These are phyloP conservation scores for Eimeria falciformis DNA, from an alignment of 169 alveolate species.

Conservation along the genomic window DNA sequence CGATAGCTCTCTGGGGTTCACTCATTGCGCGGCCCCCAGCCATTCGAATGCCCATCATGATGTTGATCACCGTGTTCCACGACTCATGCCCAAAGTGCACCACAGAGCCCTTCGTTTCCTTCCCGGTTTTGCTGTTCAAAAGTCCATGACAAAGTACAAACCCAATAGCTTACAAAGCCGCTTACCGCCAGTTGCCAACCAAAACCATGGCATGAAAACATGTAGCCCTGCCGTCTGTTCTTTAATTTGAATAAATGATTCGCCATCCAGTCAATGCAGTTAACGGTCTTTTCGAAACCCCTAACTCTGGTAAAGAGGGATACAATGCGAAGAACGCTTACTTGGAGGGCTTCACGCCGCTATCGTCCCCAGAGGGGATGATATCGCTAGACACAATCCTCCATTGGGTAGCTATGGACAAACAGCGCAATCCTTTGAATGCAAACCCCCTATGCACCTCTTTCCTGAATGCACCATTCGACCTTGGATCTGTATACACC, in stretches of 20 bases:
- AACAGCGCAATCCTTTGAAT: neutral
- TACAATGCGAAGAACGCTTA: neutral
- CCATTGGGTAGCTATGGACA: conserved; percentile 59
- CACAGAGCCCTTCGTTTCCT: conserved; percentile 80
- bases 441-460: neutral
- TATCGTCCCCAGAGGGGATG: neutral
- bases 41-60: conserved; percentile 82
- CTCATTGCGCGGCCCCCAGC: conserved; percentile 78
- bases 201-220: too few relatives aligned
- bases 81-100: conserved; percentile 84
- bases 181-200: too few relatives aligned
- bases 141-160: neutral
- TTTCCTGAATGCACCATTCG: neutral
- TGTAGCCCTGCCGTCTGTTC: too few relatives aligned
- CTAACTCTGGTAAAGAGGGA: too few relatives aligned
- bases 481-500: too few relatives aligned
- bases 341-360: conserved; percentile 34
- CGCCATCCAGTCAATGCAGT: too few relatives aligned
- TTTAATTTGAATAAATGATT: too few relatives aligned
- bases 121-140: conserved; percentile 8
- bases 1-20: conserved; percentile 78
- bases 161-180: neutral
- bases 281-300: too few relatives aligned
- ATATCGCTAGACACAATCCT: conserved; percentile 21
- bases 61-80: conserved; percentile 82